Base-by-base conservation (phyloP, 1,284 basidiomycete genomes). In the Fomes fomentarius region DNA sequence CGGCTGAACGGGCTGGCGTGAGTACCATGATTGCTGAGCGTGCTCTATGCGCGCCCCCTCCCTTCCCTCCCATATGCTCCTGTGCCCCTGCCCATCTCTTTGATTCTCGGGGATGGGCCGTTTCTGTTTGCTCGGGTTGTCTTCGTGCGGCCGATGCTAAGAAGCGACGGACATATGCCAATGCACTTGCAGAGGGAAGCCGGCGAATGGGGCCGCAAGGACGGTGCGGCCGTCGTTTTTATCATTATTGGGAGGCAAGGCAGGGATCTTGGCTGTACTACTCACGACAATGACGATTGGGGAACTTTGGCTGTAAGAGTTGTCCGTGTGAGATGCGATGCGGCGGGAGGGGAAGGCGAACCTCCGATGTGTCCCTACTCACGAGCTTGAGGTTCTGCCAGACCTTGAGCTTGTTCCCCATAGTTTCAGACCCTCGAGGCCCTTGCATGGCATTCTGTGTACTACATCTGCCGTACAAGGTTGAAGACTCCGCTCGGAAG, bases 1-100 rank as follows among this genome's bases (percentile, higher is more conserved):
- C 62, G 65, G 52, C 64, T 81, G 52, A 81, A 82, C 55, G 78
- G 78, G 17, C 65, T 80, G 52, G 54, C 60, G 60, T 61, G 60
- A 61, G 57, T 58, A 39, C 33, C 31, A 19, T 26, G 39, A 47
- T 38, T 26, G 17, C 34, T 37, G 17, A 37, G n/a, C n/a, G n/a
- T n/a, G n/a, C n/a, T n/a, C n/a, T n/a, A n/a, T n/a, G n/a, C n/a
- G n/a, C 34, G 17, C 7, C 38, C 21, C 6, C 22, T n/a, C 41
- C 12, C 15, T 25, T 15, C 11, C 40, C 24, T 42, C 26, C n/a
- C 41, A 17, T 7, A 10, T 24, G 10, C 26, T 3, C 11, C 41
- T 26, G 19, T 14, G 12, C 41, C 25, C 28, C n/a, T 7, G 25
- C 19, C 14, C 17, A 10, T 11, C 19, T 11, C 15, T 7, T 17